Percentiles rank a stretch among this genome's conserved stretches.
phyloP scores from a whole-genome alignment of 768 basidiomycete genomes.

The Ramaria sp. region DNA sequence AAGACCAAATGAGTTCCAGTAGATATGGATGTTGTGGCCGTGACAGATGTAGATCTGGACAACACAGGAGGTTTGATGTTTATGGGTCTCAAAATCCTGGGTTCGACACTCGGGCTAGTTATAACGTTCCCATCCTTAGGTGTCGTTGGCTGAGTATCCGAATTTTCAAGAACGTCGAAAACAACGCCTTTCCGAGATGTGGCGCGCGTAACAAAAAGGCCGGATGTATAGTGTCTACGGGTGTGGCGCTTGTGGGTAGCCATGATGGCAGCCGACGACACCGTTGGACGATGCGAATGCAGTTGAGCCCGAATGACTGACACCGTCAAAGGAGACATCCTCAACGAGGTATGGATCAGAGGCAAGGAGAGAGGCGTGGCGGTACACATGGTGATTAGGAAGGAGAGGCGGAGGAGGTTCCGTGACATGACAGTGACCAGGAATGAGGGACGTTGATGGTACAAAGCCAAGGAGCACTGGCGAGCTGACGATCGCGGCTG shows the following conservation, averaged over 20 bases:
- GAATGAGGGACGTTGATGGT: background rate
- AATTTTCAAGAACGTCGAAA: background rate
- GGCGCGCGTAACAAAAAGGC: background rate
- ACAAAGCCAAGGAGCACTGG: background rate
- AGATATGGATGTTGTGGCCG: background rate
- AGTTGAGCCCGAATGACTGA: background rate
- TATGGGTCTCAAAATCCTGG: too few relatives aligned
- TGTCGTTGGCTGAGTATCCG: background rate
- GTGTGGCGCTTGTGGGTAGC: background rate
- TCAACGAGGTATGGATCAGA: background rate
- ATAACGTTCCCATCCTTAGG: background rate
- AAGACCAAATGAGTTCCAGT: background rate
- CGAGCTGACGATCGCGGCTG: too few relatives aligned
- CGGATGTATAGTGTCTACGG: background rate
- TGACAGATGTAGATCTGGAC: background rate
- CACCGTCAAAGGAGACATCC: background rate
- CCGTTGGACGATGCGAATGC: background rate
- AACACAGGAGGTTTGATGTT: too few relatives aligned
- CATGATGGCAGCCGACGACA: background rate
- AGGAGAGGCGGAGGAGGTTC: background rate
- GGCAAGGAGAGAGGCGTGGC: background rate
- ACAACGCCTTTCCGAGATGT: background rate
- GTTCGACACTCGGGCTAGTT: background rate
- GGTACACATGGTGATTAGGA: background rate
- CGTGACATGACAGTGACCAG: background rate